Evolutionary conservation across 768 basidiomycete species (phyloP), one percentile per base, ranked within the genome.

Genomic region (Coprinopsis marcescibilis): DNA sequence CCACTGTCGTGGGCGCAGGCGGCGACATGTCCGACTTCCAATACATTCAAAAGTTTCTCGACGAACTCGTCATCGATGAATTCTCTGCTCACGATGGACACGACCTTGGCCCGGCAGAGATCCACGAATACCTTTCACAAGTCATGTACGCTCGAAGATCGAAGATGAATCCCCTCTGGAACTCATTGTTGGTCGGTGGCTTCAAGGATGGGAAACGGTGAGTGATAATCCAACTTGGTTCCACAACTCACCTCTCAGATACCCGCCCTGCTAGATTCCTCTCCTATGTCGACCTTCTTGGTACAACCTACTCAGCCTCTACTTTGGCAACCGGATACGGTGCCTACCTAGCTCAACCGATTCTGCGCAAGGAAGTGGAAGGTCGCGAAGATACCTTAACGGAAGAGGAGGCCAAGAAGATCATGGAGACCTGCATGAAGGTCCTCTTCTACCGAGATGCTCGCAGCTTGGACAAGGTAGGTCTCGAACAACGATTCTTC

Each of bases 1-100:
- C 83, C 66, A 95, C 93, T 35, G 75, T 94, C 50, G 72, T 99
- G 56, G 96, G 90, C 17, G 95, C 89, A 2, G 82, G 90, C 13
- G 96, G 96, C 21, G 96, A 99, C 71, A 89, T 99, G 84, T 87
- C 87, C 57, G 96, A 99, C 69, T 98, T 92, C 68, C 96, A 99
- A 64, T 84, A 89, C 65, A 75, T 98, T 54, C 89, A 96, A 60
- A 72, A 70, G 39, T 58, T 84, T 37, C 79, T 99, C 38, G 87
- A 96, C 52, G 76, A 81, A 19, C 70, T 94, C 37, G 76, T 85
- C 34, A 72, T 82, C 52, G 80, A 85, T 27, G 93, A 99, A 65
- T 78, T 84, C 53, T 78, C 87, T 4, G 75, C 83, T 27, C 80
- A 81, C 48, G 96, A 99, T 59, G 86, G 83, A 0, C 89, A 96